Percentiles rank a stretch among this genome's conserved stretches.
Evolutionary conservation across 805 yeast species (phyloP).

Genomic region (Ascoidea rubescens): DNA sequence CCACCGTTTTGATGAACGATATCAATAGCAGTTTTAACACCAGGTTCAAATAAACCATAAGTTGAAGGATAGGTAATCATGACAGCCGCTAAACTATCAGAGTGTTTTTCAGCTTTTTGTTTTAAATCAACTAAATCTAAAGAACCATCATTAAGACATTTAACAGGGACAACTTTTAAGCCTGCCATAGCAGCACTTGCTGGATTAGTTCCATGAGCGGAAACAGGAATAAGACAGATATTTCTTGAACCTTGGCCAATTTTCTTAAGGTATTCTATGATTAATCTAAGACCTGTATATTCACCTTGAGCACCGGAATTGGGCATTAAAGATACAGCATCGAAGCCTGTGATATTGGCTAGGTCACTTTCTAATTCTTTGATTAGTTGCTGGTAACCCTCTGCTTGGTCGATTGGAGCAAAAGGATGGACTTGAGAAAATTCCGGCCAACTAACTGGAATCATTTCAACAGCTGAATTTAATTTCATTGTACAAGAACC

Average conservation of each 20-base stretch:
- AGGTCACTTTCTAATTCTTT: constrained; percentile 70
- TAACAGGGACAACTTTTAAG: constrained; percentile 82
- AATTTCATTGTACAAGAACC: constrained; percentile 98
- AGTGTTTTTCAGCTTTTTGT: constrained; percentile 56
- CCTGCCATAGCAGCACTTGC: constrained; percentile 98
- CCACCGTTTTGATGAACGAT: constrained; percentile 80
- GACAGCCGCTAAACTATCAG: constrained; percentile 65
- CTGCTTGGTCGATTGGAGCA: constrained; percentile 80
- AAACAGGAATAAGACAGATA: constrained; percentile 87
- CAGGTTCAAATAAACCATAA: constrained; percentile 91
- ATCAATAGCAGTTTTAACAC: constrained; percentile 74
- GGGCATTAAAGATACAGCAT: constrained; percentile 84
- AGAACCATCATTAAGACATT: constrained; percentile 76
- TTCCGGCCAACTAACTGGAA: constrained; percentile 89
- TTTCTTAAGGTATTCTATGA: constrained; percentile 59
- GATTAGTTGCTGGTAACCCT: constrained; percentile 69
- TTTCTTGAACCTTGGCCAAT: constrained; percentile 63
- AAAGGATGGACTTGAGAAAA: constrained; percentile 85
- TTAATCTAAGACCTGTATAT: constrained; percentile 83
- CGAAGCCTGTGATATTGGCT: constrained; percentile 87
- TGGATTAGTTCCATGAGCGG: constrained; percentile 98
- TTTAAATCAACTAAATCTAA: constrained; percentile 68
- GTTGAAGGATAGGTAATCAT: constrained; percentile 98
- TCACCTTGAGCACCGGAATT: constrained; percentile 99
- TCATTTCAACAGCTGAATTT: constrained; percentile 91